Evolutionary conservation across 352 stramenopile species (phyloP).

Genomic region (Thalassiosira gravida): DNA sequence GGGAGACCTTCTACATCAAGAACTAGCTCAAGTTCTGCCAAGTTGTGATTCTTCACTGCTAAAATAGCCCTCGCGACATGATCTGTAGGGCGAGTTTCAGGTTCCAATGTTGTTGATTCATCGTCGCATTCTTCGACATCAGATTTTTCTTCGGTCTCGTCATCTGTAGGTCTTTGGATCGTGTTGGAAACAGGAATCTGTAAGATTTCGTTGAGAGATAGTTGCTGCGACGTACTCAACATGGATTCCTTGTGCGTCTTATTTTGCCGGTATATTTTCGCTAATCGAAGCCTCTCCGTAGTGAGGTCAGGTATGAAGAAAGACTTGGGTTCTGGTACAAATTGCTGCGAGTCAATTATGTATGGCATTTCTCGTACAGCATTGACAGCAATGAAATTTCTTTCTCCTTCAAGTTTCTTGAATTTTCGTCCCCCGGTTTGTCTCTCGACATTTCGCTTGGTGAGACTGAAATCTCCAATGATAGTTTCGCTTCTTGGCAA

Average conservation of each 20-base stretch:
- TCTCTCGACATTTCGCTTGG: conserved; percentile 48
- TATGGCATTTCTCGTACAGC: conserved; percentile 44
- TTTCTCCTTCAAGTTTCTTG: conserved; percentile 42
- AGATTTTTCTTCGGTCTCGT: conserved; percentile 20
- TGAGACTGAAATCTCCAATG: conserved; percentile 59
- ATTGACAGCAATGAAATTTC: conserved; percentile 58
- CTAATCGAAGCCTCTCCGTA: conserved; percentile 55
- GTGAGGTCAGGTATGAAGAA: conserved; percentile 67
- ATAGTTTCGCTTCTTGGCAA: conserved; percentile 43
- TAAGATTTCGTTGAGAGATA: conserved; percentile 66
- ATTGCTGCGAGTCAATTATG: conserved; percentile 42
- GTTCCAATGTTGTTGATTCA: conserved; percentile 27
- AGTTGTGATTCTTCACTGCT: conserved; percentile 74
- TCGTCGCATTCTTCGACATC: conserved; percentile 20
- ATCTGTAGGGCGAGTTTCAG: conserved; percentile 25
- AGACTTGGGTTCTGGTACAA: conserved; percentile 45
- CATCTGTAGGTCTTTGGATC: conserved; percentile 11
- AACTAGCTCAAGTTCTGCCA: conserved; percentile 87
- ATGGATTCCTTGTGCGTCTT: conserved; percentile 60
- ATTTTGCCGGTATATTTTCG: conserved; percentile 41
- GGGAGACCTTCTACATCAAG: conserved; percentile 89
- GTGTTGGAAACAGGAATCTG: conserved; percentile 55
- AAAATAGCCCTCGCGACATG: conserved; percentile 55
- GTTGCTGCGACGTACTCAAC: conserved; percentile 49
- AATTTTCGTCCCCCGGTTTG: conserved; percentile 41